Evolutionary conservation across 2,329 filamentous ascomycete genomes (phyloP), one percentile per base, ranked within the genome.

Genomic region (Trichoderma atroviride): DNA sequence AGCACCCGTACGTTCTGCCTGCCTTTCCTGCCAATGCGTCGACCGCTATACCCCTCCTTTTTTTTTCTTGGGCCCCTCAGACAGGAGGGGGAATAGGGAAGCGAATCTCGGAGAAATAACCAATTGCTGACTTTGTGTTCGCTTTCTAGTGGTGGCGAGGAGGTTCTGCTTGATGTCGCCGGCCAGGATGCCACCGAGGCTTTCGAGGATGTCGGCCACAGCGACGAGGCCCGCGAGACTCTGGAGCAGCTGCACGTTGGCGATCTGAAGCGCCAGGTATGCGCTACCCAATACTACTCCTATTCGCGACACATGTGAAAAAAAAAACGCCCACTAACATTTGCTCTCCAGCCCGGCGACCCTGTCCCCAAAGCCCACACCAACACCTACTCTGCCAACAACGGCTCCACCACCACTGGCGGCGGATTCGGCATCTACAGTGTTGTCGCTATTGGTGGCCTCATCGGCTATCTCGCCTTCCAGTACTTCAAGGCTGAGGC

Each of bases 191-290:
- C 92, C 77, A 97, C 95, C 76, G 96, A 98, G 84, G 95, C 96
- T 72, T 99, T 99, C 80, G 96, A 99, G 86, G 96, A 99, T 83
- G 96, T 99, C 78, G 96, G 96, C 79, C 96, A 99, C 91, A 96
- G 92, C 77, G 96, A 99, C 82, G 96, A 99, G 87, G 96, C 96
- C 74, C 91, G 96, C 74, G 95, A 98, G 85, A 95, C 97, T 74
- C 89, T 99, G 69, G 89, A 91, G 37, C 88, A 89, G 77, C 85
- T 97, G 73, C 82, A 89, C 64, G 87, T 96, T 74, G 94, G 93
- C 73, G 86, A 79, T 47, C 82, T 97, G 80, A 96, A 97, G 89
- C 88, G 93, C 81, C 80, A 88, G 86, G 93, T 96, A 87, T 77
- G 89, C 80, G 9, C 5, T 69, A 60, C 7, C 47, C 43, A 24